A percentile compares a stretch with the other conserved stretches of the same genome.
These are phyloP conservation scores for Boletus huronensis DNA, from an alignment of 768 basidiomycete species.

Conservation along the genomic window DNA sequence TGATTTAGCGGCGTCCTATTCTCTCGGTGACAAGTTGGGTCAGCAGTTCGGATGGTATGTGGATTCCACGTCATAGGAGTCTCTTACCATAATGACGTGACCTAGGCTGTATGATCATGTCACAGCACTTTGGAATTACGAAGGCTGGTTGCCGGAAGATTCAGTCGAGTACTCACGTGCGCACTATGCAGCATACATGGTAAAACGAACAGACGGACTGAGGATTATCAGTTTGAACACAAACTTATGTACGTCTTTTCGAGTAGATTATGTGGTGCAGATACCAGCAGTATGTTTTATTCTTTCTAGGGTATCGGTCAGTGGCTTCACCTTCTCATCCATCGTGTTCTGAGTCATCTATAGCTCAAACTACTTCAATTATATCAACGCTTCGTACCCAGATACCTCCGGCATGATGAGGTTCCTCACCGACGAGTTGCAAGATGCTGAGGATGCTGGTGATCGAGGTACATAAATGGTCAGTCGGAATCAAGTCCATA, in stretches of 20 bases:
- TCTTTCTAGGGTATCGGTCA: slow-evolving; percentile 32
- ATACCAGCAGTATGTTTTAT: not conserved
- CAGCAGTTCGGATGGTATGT: slow-evolving; percentile 63
- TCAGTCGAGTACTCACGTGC: slow-evolving; percentile 55
- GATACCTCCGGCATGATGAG: slow-evolving; percentile 75
- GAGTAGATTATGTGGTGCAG: not conserved
- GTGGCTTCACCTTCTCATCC: slow-evolving; percentile 2
- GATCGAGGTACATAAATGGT: slow-evolving; percentile 52
- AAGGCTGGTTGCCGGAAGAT: slow-evolving; percentile 62
- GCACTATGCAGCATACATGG: slow-evolving; percentile 74
- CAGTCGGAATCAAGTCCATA: not conserved
- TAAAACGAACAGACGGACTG: slow-evolving; percentile 60
- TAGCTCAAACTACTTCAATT: slow-evolving; percentile 72
- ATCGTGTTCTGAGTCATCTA: slow-evolving; percentile 5
- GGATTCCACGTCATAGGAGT: not conserved
- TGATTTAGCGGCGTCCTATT: slow-evolving; percentile 59
- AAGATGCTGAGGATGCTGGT: slow-evolving; percentile 72
- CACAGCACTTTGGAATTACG: slow-evolving; percentile 64
- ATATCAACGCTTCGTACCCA: slow-evolving; percentile 66
- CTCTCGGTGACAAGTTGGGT: slow-evolving; percentile 51
- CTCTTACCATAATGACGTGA: not conserved
- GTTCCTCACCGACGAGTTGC: slow-evolving; percentile 74
- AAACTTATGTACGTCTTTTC: slow-evolving; percentile 56
- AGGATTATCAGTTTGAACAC: slow-evolving; percentile 75
- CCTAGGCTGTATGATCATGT: slow-evolving; percentile 76